A percentile compares a stretch with the other conserved stretches of the same genome.
Conservation (phyloP, 1,139 yeast species). For the Candida albicans region DNA sequence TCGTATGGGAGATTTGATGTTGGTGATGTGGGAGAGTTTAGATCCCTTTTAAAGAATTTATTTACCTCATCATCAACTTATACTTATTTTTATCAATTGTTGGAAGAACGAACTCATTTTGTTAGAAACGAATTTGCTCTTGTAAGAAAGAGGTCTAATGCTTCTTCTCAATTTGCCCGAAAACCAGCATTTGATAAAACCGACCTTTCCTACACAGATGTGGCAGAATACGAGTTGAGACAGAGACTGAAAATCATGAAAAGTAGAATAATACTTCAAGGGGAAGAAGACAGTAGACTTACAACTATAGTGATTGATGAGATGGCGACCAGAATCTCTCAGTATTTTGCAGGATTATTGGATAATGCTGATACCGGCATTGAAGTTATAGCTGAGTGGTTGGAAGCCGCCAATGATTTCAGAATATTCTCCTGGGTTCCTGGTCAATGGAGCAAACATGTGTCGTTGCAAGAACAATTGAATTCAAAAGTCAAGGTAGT, state of each 20-base stretch:
- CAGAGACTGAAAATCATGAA: slow-evolving; percentile 23
- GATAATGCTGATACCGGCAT: slow-evolving; percentile 21
- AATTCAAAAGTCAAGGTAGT: slow-evolving; percentile 16
- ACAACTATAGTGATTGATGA: slow-evolving; percentile 26
- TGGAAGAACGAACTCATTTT: slow-evolving; percentile 28
- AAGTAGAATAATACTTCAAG: slow-evolving; percentile 20
- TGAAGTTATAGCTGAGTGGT: slow-evolving; percentile 24
- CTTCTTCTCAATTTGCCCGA: slow-evolving; percentile 15
- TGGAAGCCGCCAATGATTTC: slow-evolving; percentile 31
- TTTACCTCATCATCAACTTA: slow-evolving; percentile 26
- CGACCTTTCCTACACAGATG: slow-evolving; percentile 28
- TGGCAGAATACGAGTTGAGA: slow-evolving; percentile 30
- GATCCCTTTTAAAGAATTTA: slow-evolving; percentile 26
- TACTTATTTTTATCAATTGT: slow-evolving; percentile 30
- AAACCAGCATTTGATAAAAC: slow-evolving; percentile 20
- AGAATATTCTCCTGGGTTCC: slow-evolving; percentile 24
- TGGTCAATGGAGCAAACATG: slow-evolving; percentile 14
- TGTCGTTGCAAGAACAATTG: slow-evolving; percentile 18
- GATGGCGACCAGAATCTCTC: slow-evolving; percentile 22
- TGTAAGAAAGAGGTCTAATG: slow-evolving; percentile 18
- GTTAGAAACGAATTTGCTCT: slow-evolving; percentile 16
- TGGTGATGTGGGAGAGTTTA: slow-evolving; percentile 28
- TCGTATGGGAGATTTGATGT: slow-evolving; percentile 32
- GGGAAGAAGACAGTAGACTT: slow-evolving; percentile 15
- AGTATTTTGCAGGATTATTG: slow-evolving; percentile 20